Percentiles rank a stretch among this genome's conserved stretches.
Conservation (phyloP, 805 yeast genomes). For the Cyberlindnera meyerae region DNA sequence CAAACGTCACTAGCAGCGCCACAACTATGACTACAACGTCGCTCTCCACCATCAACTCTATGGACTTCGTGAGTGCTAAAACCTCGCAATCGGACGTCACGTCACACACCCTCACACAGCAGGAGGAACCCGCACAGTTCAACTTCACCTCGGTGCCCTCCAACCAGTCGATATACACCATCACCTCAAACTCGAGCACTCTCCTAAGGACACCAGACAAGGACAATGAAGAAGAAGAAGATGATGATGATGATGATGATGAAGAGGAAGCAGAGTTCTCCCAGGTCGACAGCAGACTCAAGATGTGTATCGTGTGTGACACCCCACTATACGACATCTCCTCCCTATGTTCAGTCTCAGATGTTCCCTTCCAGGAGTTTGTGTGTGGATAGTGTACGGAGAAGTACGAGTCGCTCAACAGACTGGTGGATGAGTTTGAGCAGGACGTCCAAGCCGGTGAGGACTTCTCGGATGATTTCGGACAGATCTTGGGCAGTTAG, state of each 20-base stretch:
- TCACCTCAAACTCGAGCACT: no score
- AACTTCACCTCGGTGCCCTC: slow-evolving; percentile 5
- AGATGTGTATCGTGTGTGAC: slow-evolving; percentile 62
- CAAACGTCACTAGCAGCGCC: no score
- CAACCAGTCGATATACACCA: slow-evolving; percentile 1
- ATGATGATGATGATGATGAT: slow-evolving; percentile 14
- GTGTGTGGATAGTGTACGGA: slow-evolving; percentile 61
- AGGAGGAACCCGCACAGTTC: slow-evolving; percentile 5
- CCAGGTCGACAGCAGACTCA: slow-evolving; percentile 20
- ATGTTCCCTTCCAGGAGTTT: slow-evolving; percentile 38
- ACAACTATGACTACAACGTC: no score
- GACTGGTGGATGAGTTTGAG: slow-evolving; percentile 36
- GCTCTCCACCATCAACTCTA: no score
- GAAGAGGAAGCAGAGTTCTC: slow-evolving; percentile 10
- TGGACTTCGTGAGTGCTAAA: slow-evolving; percentile 7
- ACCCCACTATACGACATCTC: slow-evolving; percentile 62
- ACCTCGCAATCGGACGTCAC: slow-evolving; percentile 8
- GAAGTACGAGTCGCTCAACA: slow-evolving; percentile 47
- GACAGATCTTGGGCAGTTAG: no score
- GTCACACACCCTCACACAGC: no score
- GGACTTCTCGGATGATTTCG: no score
- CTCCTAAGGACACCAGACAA: no score
- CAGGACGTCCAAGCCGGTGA: slow-evolving; percentile 10
- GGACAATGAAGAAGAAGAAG: no score
- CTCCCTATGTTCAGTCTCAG: slow-evolving; percentile 21